phyloP scores from a whole-genome alignment of 139 green algal genomes.

The Chlorella vulgaris region DNA sequence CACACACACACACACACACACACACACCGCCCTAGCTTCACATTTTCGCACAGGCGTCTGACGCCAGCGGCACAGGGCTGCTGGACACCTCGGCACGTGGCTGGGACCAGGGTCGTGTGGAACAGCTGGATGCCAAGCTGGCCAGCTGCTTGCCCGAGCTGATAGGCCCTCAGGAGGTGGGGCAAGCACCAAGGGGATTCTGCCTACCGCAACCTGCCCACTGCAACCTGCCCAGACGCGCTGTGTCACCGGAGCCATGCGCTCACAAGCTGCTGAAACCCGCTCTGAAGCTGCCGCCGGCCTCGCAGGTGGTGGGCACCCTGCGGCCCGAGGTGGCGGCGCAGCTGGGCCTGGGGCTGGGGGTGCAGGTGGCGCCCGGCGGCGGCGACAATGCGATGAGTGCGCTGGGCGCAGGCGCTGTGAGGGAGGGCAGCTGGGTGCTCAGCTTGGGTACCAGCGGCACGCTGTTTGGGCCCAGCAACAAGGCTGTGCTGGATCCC shows the following conservation, averaged over 20 bases:
- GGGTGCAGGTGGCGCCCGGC: slow-evolving; percentile 69
- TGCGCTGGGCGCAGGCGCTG: slow-evolving; percentile 40
- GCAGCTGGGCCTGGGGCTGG: slow-evolving; percentile 59
- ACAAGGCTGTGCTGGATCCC: slow-evolving; percentile 66
- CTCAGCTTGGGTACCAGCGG: slow-evolving; percentile 80
- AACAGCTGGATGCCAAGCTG: slow-evolving; percentile 63
- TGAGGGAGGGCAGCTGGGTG: slow-evolving; percentile 62
- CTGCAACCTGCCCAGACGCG: background rate
- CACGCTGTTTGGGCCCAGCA: slow-evolving; percentile 83
- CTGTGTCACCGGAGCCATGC: background rate
- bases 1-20: background rate
- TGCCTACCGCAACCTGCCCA: no score
- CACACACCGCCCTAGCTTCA: background rate
- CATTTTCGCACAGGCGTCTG: slow-evolving; percentile 43
- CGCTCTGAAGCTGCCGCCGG: background rate
- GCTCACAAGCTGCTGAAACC: background rate
- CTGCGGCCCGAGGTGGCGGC: slow-evolving; percentile 58
- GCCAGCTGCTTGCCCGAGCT: slow-evolving; percentile 59
- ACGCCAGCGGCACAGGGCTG: slow-evolving; percentile 81
- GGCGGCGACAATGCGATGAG: slow-evolving; percentile 69
- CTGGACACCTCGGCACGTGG: slow-evolving; percentile 57
- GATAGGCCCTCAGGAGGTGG: slow-evolving; percentile 61
- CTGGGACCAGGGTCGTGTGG: slow-evolving; percentile 56
- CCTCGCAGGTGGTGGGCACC: slow-evolving; percentile 59
- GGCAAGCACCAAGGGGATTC: no score